Percentiles rank a stretch among this genome's conserved stretches.
These are phyloP conservation scores for Gossypioides kirkii DNA, from an alignment of 345 rosid species.

Conservation along the genomic window DNA sequence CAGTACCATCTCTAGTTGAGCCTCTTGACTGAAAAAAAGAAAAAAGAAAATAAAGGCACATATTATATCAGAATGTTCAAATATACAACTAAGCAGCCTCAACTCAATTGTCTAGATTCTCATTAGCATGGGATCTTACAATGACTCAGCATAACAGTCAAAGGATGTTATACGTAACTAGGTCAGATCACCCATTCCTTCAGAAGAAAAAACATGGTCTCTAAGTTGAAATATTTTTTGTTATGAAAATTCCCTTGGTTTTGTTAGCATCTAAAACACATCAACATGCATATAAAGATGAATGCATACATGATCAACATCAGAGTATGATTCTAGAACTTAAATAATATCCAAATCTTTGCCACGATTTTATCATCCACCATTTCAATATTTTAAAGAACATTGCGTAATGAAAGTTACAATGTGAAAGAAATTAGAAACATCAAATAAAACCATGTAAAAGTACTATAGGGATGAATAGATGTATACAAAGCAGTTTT, in stretches of 20 bases:
- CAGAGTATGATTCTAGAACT: background rate
- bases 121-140: background rate
- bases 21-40: constrained; percentile 86
- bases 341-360: background rate
- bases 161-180: background rate
- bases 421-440: background rate
- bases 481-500: constrained; percentile 7
- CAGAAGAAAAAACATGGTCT: background rate
- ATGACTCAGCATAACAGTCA: background rate
- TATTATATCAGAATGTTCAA: constrained; percentile 5
- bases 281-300: background rate
- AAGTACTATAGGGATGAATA: constrained; percentile 1
- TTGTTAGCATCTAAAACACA: background rate
- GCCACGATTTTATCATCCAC: background rate
- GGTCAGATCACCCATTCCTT: background rate
- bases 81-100: background rate
- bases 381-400: constrained; percentile 2
- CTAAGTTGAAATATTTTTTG: background rate
- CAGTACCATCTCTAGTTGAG: constrained; percentile 94
- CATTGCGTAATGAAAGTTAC: background rate
- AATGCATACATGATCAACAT: background rate
- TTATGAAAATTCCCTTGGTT: background rate
- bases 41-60: background rate
- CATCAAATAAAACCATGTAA: background rate
- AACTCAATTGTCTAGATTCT: constrained; percentile 2